These are phyloP conservation scores for Salix purpurea DNA, from an alignment of 345 rosid genomes.

Conservation along the genomic window DNA sequence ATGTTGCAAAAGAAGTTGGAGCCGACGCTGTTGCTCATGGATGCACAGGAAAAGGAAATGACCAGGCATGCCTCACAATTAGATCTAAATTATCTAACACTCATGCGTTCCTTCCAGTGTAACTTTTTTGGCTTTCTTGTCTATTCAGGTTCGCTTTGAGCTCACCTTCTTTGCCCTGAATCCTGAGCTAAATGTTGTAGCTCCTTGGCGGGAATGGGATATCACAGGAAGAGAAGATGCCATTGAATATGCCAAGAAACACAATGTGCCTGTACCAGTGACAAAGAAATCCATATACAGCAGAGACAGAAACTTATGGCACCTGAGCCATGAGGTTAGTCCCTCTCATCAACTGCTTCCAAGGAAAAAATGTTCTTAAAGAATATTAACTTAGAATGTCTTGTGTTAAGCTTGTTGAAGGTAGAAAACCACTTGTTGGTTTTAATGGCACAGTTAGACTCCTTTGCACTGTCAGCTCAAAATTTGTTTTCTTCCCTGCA, in stretches of 20 bases:
- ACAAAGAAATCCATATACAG: constrained; percentile 96
- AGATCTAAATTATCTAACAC: neutral
- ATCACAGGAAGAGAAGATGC: constrained; percentile 93
- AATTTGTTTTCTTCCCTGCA: neutral
- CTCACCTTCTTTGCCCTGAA: constrained; percentile 87
- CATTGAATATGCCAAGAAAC: constrained; percentile 90
- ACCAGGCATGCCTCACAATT: constrained; percentile 54
- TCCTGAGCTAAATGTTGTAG: constrained; percentile 88
- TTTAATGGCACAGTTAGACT: neutral
- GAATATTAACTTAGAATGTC: neutral
- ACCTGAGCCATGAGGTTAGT: constrained; percentile 86
- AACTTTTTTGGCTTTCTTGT: constrained; percentile 2
- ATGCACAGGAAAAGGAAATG: constrained; percentile 99
- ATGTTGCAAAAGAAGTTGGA: constrained; percentile 93
- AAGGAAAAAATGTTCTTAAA: neutral
- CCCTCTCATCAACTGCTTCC: neutral
- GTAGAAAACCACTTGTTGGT: neutral
- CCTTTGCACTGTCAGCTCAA: neutral
- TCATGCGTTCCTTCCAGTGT: neutral
- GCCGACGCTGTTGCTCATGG: constrained; percentile 98
- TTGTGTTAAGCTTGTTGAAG: neutral
- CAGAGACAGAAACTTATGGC: constrained; percentile 94
- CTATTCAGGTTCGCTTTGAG: constrained; percentile 83
- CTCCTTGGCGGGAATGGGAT: constrained; percentile 99
- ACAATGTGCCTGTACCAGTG: constrained; percentile 86